A percentile compares a stretch with the other conserved stretches of the same genome.
phyloP scores from a whole-genome alignment of 2,329 filamentous ascomycete genomes.

The Onygenales sp. region DNA sequence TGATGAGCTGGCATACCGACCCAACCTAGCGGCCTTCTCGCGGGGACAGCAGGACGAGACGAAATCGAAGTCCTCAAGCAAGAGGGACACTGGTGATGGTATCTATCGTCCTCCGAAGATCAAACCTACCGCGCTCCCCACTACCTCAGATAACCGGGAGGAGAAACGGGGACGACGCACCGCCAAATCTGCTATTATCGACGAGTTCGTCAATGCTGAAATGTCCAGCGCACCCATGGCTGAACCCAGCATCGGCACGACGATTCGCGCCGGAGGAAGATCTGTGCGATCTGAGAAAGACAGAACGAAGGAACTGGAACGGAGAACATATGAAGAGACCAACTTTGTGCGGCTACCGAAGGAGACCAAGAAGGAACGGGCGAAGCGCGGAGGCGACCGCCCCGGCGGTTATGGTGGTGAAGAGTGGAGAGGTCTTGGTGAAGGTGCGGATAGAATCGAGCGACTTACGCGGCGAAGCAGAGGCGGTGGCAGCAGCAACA shows the following conservation, averaged over 20 bases:
- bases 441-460: conserved; percentile 79
- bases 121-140: conserved; percentile 73
- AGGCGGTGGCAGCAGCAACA: conserved; percentile 31
- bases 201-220: conserved; percentile 84
- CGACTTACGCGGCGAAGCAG: conserved; percentile 64
- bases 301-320: conserved; percentile 66
- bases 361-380: conserved; percentile 76
- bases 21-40: conserved; percentile 44
- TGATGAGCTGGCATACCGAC: conserved; percentile 54
- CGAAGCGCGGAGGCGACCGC: conserved; percentile 46
- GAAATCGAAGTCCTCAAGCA: conserved; percentile 14
- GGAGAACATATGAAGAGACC: conserved; percentile 77
- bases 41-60: conserved; percentile 28
- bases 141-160: conserved; percentile 46
- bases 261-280: conserved; percentile 69
- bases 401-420: conserved; percentile 72
- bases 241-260: conserved; percentile 85
- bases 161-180: conserved; percentile 54
- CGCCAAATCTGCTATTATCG: conserved; percentile 71
- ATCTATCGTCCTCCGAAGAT: conserved; percentile 86
- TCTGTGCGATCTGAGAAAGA: conserved; percentile 69
- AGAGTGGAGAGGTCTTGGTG: conserved; percentile 79
- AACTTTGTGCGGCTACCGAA: conserved; percentile 84
- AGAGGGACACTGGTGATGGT: conserved; percentile 43
- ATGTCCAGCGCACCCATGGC: conserved; percentile 72